Evolutionary conservation across 2,329 filamentous ascomycete genomes (phyloP), one percentile per base, ranked within the genome.

Genomic region (Diaporthe vexans): DNA sequence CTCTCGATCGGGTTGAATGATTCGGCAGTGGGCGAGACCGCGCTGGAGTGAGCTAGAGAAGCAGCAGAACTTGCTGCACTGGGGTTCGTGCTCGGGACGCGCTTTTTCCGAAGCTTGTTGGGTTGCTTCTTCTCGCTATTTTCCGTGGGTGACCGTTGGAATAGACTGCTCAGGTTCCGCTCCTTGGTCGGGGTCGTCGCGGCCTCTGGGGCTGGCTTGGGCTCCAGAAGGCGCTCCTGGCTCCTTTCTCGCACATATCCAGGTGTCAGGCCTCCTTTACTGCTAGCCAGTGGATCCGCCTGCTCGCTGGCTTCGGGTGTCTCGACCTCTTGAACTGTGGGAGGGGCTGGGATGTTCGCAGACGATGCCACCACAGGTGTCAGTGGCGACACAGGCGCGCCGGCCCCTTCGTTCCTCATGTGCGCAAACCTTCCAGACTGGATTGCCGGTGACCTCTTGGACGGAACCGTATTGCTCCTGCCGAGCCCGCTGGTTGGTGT

Each of bases 91-190:
- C 94, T 94, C 0, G 94, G 92, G 72, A 94, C 86, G 76, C 92
- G 89, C 83, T 94, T 98, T 87, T 98, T 98, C 82, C 93, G 94
- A 69, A 99, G 86, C 83, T 98, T 98, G 80, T 98, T 98, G 0
- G 95, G 94, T 81, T 93, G 93, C 59, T 94, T 90, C 78, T 89
- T 92, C 76, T 92, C 92, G 51, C 86, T 88, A 56, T 91, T 89
- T 35, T 85, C 87, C 0, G 88, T 88, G 0, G 93, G 91, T 3
- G 93, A 92, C 77, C 92, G 89, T 79, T 93, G 89, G 79, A 97
- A 93, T 51, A 97, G 85, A 79, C 86, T 90, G 69, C 93, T 88
- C 72, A 97, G 82, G 74, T 90, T 92, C 40, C 92, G 90, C 73
- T 95, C 93, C 76, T 89, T 92, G 7, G 86, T 86, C 9, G 92